Base-by-base conservation (phyloP, 305 asterid genomes). In the Nicotiana rustica region DNA sequence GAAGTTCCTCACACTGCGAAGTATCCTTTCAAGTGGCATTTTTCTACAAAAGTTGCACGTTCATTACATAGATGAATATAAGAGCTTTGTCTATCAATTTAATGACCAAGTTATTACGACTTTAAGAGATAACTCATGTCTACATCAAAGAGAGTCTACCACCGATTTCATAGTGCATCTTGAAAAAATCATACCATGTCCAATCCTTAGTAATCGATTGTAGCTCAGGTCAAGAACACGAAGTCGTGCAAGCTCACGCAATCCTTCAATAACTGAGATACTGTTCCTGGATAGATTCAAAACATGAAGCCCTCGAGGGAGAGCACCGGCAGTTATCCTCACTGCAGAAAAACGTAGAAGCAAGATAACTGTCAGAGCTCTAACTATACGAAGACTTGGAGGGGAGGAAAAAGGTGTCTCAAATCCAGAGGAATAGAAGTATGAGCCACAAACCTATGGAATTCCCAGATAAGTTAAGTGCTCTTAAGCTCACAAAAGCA, bases 181-280 rank as follows among this genome's bases (percentile, higher is more conserved):
- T 67, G 78, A 66, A 85, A 81, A 82, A 83, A 80, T 17, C 92
- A 81, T 93, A 96, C 99, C 98, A 79, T 94, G 98, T 81, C 98
- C 99, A 82, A 94, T 94, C 88, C 96, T 90, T 81, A 92, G 79
- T 84, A 96, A 86, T 70, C 98, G 92, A 79, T 96, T 96, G 91
- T 94, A 93, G 91, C 98, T 96, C 78, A 96, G 90, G 91, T 96
- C 98, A 82, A 96, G 98, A 71, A 92, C 93, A 52, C 99, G 98
- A 56, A 96, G 93, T 60, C 98, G 90, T 41, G 97, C 90, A 80
- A 96, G 98, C 76, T 96, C 98, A 62, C 98, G 92, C 78, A 94
- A 69, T 83, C 98, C 99, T 91, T 96, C 98, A 78, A 96, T 89
- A 76, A 91, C 89, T 84, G 97, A 88, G 84, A 96, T 91, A 83